Base-by-base conservation (phyloP, 495 filamentous ascomycete genomes). In the Corynascus novoguineensis region DNA sequence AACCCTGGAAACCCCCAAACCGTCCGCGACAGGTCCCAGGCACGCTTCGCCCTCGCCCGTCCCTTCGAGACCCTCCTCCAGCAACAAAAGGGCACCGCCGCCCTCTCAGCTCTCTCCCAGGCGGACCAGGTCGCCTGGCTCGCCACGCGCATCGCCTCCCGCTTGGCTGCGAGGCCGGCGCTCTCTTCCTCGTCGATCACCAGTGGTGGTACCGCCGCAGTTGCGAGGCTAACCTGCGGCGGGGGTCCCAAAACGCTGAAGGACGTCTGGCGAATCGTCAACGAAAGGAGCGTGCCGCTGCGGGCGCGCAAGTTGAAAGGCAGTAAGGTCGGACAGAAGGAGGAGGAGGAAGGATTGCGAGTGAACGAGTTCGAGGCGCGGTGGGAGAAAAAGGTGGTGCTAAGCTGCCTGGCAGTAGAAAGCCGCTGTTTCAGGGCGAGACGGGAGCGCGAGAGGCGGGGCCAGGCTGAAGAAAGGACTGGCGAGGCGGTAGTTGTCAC, bases 201-300 rank as follows among this genome's bases (percentile, higher is more conserved):
- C n/a, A 17, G n/a, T 11, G 44, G 21, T 19, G 24, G 21, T 14
- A n/a, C 21, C 5, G 51, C 24, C 11, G 27, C 32, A 7, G 12
- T 50, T 0, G 25, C 35, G 11, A 9, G 28, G 15, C 15, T 57
- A 2, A 37, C 54, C 4, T 57, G 54, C n/a, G 54, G 54, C 24
- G 54, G 54, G 12, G 37, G 72, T 63, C 1, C 65, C 66, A 55
- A 77, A 75, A 63, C 69, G 40, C 70, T 76, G 54, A 74, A 70
- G 54, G 79, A 82, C 51, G 69, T 77, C 47, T 80, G 77, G 78
- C 72, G 72, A 53, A 55, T 62, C 6, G 61, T 79, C 3, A 74
- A 74, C 67, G 72, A 79, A 47, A 63, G 70, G 14, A 74, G 66
- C 57, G 60, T 81, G 24, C 4, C 54, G 69, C 45, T 75, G 66